Percentiles rank a stretch among this genome's conserved stretches.
Conservation (phyloP, 2,329 filamentous ascomycete genomes). For the Dactylellina leptospora region DNA sequence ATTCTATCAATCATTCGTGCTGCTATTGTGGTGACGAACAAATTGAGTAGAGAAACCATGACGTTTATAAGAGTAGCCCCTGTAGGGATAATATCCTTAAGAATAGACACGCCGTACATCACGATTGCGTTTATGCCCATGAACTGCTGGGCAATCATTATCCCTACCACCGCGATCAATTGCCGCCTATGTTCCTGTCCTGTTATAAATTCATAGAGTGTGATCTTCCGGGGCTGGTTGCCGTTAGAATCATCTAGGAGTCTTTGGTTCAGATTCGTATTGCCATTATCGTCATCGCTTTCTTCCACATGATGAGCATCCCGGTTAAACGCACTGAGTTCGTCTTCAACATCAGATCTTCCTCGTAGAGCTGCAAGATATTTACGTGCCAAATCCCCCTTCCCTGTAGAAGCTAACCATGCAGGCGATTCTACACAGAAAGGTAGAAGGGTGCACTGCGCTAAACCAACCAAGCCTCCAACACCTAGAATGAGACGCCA, state of each 20-base stretch:
- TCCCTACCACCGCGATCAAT: constrained; percentile 82
- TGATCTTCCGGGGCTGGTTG: constrained; percentile 61
- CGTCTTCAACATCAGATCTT: constrained; percentile 74
- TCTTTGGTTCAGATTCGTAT: constrained; percentile 67
- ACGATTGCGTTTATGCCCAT: constrained; percentile 96
- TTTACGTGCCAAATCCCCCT: constrained; percentile 70
- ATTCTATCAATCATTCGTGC: constrained; percentile 86
- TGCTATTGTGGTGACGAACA: constrained; percentile 80
- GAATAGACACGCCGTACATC: constrained; percentile 95
- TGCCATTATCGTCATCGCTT: constrained; percentile 46
- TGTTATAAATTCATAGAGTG: constrained; percentile 72
- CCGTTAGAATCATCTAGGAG: constrained; percentile 64
- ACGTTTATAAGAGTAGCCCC: constrained; percentile 87
- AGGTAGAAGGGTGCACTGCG: constrained; percentile 75
- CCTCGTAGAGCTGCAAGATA: constrained; percentile 81
- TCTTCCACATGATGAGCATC: constrained; percentile 56
- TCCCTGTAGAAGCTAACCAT: constrained; percentile 77
- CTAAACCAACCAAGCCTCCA: constrained; percentile 73
- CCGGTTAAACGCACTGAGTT: constrained; percentile 71
- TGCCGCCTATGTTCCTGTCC: constrained; percentile 75
- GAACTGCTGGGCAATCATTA: constrained; percentile 92
- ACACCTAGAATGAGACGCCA: constrained; percentile 86
- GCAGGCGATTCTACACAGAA: constrained; percentile 86
- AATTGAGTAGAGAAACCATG: constrained; percentile 83
- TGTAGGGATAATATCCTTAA: constrained; percentile 80